Percentiles rank a stretch among this genome's conserved stretches.
Conservation (phyloP, 192 early-diverging fungal species). For the Rhizophagus sp. region DNA sequence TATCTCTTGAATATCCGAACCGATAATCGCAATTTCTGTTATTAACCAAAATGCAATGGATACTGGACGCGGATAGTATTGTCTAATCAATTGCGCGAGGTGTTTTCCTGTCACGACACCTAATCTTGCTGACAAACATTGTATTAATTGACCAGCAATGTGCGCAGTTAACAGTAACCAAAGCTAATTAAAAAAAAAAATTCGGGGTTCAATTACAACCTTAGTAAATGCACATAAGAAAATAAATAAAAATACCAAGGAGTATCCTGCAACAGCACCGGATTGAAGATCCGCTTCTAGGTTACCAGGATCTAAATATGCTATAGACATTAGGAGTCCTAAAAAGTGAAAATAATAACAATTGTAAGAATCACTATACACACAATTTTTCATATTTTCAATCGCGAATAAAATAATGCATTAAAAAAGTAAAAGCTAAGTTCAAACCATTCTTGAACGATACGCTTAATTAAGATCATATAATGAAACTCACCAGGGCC, state of each 20-base stretch:
- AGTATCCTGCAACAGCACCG: conserved; percentile 64
- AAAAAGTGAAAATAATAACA: conserved; percentile 19
- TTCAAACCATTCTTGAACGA: not conserved
- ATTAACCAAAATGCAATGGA: conserved; percentile 56
- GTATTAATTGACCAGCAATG: conserved; percentile 61
- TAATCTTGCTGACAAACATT: conserved; percentile 60
- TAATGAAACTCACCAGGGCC: conserved; percentile 54
- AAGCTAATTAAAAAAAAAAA: conserved; percentile 28
- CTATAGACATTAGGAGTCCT: conserved; percentile 52
- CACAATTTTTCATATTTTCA: not conserved
- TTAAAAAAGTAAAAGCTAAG: not conserved
- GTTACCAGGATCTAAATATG: conserved; percentile 72
- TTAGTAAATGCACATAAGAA: not conserved
- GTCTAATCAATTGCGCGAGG: conserved; percentile 54
- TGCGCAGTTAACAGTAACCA: conserved; percentile 69
- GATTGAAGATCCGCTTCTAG: conserved; percentile 69
- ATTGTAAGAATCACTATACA: too few relatives aligned
- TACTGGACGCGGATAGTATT: conserved; percentile 51
- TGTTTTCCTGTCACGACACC: conserved; percentile 68
- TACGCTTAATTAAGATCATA: not conserved
- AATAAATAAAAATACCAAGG: conserved; percentile 33
- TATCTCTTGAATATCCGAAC: conserved; percentile 75
- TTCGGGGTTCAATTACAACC: not conserved
- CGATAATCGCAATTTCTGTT: conserved; percentile 68
- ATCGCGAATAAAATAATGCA: not conserved